A percentile compares a stretch with the other conserved stretches of the same genome.
Conservation (phyloP, 495 filamentous ascomycete genomes). For the Choiromyces venosus region DNA sequence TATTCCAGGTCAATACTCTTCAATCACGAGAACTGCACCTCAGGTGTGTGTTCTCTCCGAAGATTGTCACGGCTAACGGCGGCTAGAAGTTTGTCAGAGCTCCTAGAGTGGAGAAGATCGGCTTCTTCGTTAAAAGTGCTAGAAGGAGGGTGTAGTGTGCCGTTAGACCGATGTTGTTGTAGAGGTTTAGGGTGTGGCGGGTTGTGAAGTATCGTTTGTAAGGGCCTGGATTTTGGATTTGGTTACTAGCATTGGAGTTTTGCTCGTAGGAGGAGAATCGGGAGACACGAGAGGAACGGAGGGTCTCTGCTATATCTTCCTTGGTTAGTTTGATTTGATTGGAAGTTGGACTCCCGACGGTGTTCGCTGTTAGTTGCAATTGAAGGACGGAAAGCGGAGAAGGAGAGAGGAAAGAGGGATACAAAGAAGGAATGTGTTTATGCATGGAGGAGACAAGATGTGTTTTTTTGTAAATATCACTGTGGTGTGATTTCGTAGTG, state of each 20-base stretch:
- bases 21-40: constrained; percentile 47
- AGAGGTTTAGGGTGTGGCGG: constrained; percentile 48
- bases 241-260: neutral
- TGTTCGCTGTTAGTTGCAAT: too few species aligned
- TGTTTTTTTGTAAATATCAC: too few species aligned
- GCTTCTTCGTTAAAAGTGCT: constrained; percentile 40
- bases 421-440: too few species aligned
- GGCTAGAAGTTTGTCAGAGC: constrained; percentile 46
- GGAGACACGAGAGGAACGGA: constrained; percentile 9
- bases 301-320: constrained; percentile 17
- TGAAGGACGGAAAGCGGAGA: too few species aligned
- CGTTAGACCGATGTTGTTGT: constrained; percentile 46
- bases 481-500: too few species aligned
- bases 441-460: too few species aligned
- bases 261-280: neutral
- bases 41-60: constrained; percentile 45
- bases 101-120: constrained; percentile 45
- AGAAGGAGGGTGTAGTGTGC: constrained; percentile 45
- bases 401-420: too few species aligned
- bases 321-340: neutral
- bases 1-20: constrained; percentile 45
- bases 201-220: constrained; percentile 48
- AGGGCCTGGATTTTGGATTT: constrained; percentile 33
- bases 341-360: too few species aligned
- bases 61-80: constrained; percentile 46